A percentile compares a stretch with the other conserved stretches of the same genome.
Evolutionary conservation across 2,329 filamentous ascomycete genomes (phyloP).

Genomic region (Neofusicoccum laricinum): DNA sequence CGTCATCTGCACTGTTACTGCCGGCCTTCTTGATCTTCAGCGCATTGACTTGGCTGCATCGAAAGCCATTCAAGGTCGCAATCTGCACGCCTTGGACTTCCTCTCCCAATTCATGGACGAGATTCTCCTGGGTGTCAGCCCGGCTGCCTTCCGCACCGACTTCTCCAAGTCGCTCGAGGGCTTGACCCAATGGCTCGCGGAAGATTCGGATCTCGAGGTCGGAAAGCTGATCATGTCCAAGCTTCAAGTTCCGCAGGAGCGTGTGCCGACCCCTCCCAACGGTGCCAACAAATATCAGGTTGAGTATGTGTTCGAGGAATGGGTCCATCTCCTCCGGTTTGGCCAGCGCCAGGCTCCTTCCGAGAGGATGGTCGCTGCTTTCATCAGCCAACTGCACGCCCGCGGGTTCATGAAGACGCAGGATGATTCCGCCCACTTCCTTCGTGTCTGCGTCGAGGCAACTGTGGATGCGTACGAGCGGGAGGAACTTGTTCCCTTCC

Average conservation of each 20-base stretch:
- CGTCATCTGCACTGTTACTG: constrained; percentile 59
- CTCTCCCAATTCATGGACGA: constrained; percentile 77
- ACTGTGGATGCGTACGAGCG: constrained; percentile 77
- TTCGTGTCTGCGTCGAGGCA: constrained; percentile 76
- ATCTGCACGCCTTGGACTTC: constrained; percentile 71
- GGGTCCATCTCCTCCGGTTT: constrained; percentile 68
- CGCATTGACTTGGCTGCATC: constrained; percentile 63
- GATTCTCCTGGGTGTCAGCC: constrained; percentile 73
- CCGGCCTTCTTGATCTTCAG: constrained; percentile 59
- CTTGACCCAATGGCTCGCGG: constrained; percentile 75
- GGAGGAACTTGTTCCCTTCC: constrained; percentile 57
- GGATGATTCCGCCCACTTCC: constrained; percentile 76
- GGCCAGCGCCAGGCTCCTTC: constrained; percentile 64
- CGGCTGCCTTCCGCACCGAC: constrained; percentile 77
- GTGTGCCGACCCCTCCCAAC: constrained; percentile 55
- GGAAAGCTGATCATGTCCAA: constrained; percentile 71
- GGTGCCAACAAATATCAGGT: constrained; percentile 73
- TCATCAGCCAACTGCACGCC: constrained; percentile 80
- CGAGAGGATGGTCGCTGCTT: constrained; percentile 69
- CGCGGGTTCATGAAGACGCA: constrained; percentile 68
- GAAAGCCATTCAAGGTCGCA: constrained; percentile 68
- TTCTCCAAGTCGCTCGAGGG: constrained; percentile 80
- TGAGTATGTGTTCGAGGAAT: constrained; percentile 95
- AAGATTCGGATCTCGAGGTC: constrained; percentile 64
- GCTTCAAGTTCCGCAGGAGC: constrained; percentile 52